phyloP scores from a whole-genome alignment of 2,329 filamentous ascomycete genomes.

The Trichoderma semiorbis region DNA sequence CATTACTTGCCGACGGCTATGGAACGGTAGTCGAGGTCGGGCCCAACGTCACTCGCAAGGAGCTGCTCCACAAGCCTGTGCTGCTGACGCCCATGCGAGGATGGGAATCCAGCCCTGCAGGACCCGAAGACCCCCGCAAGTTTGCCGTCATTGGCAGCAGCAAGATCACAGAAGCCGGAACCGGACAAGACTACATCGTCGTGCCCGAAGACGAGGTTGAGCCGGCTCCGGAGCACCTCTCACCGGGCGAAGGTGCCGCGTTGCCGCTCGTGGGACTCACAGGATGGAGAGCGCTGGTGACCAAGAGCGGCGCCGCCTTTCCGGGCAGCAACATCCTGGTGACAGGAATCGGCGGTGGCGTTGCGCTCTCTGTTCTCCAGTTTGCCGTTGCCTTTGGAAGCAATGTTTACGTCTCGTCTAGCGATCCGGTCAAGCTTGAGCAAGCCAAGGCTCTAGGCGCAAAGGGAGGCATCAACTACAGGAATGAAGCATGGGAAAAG shows the following conservation, averaged over 20 bases:
- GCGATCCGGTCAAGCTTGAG: conserved; percentile 70
- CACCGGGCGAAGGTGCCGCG: conserved; percentile 72
- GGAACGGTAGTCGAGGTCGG: conserved; percentile 69
- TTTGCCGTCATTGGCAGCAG: conserved; percentile 71
- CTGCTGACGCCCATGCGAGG: conserved; percentile 74
- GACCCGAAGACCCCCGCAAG: conserved; percentile 61
- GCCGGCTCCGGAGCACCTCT: conserved; percentile 68
- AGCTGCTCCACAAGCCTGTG: conserved; percentile 62
- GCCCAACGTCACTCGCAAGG: conserved; percentile 35
- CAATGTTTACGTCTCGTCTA: conserved; percentile 78
- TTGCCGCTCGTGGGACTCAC: conserved; percentile 83
- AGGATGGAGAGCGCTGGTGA: conserved; percentile 80
- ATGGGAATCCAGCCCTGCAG: conserved; percentile 69
- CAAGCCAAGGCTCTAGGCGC: conserved; percentile 71
- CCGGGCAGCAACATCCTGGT: conserved; percentile 73
- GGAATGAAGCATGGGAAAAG: conserved; percentile 76
- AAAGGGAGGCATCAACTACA: conserved; percentile 78
- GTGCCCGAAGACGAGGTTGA: conserved; percentile 73
- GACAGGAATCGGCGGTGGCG: conserved; percentile 90
- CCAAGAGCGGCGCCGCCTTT: conserved; percentile 65
- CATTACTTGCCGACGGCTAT: conserved; percentile 78
- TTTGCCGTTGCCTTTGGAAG: conserved; percentile 74
- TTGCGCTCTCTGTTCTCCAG: conserved; percentile 76
- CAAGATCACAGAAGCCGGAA: conserved; percentile 58
- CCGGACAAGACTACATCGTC: conserved; percentile 68